Conservation (phyloP, 805 yeast genomes). For the Schwanniomyces pseudopolymorphus region DNA sequence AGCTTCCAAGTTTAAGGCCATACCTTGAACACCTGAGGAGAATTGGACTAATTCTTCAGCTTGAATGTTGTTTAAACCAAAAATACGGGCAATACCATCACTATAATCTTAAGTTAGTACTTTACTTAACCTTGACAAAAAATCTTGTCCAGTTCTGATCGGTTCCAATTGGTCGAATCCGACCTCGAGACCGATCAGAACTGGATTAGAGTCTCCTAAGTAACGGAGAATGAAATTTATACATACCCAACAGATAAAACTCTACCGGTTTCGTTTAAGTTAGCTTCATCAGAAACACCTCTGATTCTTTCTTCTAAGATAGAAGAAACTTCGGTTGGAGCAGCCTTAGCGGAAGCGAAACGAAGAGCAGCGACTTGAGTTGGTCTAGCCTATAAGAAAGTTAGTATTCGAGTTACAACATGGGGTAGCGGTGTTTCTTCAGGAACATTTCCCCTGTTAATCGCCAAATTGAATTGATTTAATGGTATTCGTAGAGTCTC, state of each 20-base stretch:
- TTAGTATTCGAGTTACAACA: conserved; percentile 24
- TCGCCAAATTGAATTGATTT: not conserved
- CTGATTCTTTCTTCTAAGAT: conserved; percentile 99
- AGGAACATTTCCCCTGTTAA: not conserved
- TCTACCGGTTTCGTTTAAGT: conserved; percentile 99
- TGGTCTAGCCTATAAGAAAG: conserved; percentile 65
- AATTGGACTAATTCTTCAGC: conserved; percentile 99
- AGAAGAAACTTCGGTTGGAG: conserved; percentile 99
- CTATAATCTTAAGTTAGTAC: conserved; percentile 50
- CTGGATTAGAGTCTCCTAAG: not conserved
- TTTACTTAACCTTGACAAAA: not conserved
- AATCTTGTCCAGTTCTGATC: not conserved
- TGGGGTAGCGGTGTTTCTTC: not conserved
- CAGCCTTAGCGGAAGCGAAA: conserved; percentile 94
- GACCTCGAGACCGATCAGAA: conserved; percentile 2
- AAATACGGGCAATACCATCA: conserved; percentile 99
- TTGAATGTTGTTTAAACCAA: conserved; percentile 98
- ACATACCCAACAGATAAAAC: conserved; percentile 95
- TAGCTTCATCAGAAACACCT: conserved; percentile 97
- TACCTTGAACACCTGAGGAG: conserved; percentile 99
- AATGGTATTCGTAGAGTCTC: not conserved
- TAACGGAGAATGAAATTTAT: conserved; percentile 1
- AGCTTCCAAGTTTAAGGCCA: conserved; percentile 99
- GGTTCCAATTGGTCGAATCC: conserved; percentile 1
- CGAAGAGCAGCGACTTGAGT: conserved; percentile 63